These are phyloP conservation scores for Monosporascus sp. DNA, from an alignment of 2,329 filamentous ascomycete genomes.

Conservation along the genomic window DNA sequence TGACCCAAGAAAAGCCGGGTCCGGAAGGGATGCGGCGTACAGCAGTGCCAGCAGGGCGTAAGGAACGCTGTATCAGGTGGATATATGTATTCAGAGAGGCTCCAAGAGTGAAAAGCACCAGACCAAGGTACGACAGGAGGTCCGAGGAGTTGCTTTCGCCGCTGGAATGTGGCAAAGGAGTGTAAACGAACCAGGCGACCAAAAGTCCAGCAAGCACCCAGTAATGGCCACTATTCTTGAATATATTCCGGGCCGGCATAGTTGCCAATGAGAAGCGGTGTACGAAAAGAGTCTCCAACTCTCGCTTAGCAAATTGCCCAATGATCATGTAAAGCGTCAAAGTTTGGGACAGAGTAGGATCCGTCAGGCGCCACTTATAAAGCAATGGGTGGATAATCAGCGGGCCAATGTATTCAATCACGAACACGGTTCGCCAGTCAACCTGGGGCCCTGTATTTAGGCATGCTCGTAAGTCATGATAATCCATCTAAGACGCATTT, in stretches of 20 bases:
- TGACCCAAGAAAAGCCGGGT: slow-evolving; percentile 61
- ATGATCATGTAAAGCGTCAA: slow-evolving; percentile 1
- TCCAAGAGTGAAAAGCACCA: slow-evolving; percentile 47
- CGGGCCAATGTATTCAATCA: slow-evolving; percentile 1
- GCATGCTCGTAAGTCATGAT: too few species aligned
- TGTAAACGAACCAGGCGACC: slow-evolving; percentile 63
- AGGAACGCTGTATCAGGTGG: slow-evolving; percentile 54
- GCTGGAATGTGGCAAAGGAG: neutral
- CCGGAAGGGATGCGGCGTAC: slow-evolving; percentile 64
- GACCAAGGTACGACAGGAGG: neutral
- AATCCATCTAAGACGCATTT: too few species aligned
- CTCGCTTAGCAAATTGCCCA: slow-evolving; percentile 64
- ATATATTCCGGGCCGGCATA: slow-evolving; percentile 65
- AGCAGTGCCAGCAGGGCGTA: slow-evolving; percentile 58
- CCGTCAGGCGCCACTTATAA: neutral
- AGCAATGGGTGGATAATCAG: neutral
- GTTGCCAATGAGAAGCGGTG: slow-evolving; percentile 69
- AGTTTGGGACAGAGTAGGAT: neutral
- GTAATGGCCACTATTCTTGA: slow-evolving; percentile 70
- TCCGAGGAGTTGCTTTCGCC: neutral
- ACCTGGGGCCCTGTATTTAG: neutral
- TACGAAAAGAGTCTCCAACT: slow-evolving; percentile 66
- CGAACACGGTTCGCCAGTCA: neutral
- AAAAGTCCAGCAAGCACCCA: slow-evolving; percentile 62
- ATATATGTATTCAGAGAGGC: slow-evolving; percentile 60